Evolutionary conservation across 352 stramenopile species (phyloP), one percentile per base, ranked within the genome.

Genomic region (Stramenopiles sp.): DNA sequence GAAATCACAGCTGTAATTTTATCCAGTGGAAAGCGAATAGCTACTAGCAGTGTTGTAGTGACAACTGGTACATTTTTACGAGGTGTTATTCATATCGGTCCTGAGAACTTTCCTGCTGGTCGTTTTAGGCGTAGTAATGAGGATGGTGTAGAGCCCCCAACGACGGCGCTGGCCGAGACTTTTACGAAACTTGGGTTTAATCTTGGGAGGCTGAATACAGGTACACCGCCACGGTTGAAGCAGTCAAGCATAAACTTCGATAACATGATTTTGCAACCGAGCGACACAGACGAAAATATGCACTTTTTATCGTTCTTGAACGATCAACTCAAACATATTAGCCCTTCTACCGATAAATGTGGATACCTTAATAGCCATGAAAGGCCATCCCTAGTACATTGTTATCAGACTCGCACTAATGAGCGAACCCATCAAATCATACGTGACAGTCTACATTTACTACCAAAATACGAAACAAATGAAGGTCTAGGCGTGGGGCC

Each of bases 1-100:
- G 7, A 30, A 82, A 44, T 32, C 76, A 82, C 83, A 22, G 86
- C 88, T 7, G 91, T 91, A n/a, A 80, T 32, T 86, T 90, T 82
- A 86, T 94, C 75, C 76, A 83, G 67, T 86, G 84, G 1, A 76
- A 82, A 25, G 82, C 82, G 0, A 90, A 14, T n/a, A n/a, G 14
- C 1, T n/a, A 82, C 25, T 32, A 75, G 30, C 30, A 44, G 30
- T 83, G 44, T 78, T 81, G 93, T 99, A 32, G 94, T 99, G 80
- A 99, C 95, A 7, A 98, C 96, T 0, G 96, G 96, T 22, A 99
- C 96, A 25, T 99, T 99, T 85, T 86, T 99, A 25, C 87, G 95
- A 14, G 96, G 95, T 25, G 94, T 96, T 81, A 93, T 98, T 67
- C 98, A 98, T 84, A 90, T 98, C 44, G 96, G 96, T 22, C 88